phyloP scores from a whole-genome alignment of 1,139 yeast species.

The Arxiozyma slooffiae region DNA sequence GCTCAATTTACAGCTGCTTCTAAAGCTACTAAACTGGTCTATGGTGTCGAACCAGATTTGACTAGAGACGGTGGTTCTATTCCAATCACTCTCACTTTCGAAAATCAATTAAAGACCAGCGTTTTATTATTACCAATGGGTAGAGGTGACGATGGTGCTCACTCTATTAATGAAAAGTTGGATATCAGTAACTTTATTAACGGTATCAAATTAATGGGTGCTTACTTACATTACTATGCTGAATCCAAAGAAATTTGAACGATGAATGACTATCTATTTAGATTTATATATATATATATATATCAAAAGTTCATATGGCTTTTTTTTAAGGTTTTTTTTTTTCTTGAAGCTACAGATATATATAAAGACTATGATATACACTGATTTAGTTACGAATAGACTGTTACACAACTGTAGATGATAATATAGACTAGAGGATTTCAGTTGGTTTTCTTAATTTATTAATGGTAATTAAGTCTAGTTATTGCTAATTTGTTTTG shows the following conservation, averaged over 20 bases:
- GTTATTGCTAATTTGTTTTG: too few species aligned
- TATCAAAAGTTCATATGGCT: too few species aligned
- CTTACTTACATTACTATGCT: slow-evolving; percentile 82
- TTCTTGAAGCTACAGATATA: not conserved
- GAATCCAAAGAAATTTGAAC: slow-evolving; percentile 26
- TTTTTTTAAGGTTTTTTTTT: too few species aligned
- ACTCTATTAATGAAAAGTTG: slow-evolving; percentile 90
- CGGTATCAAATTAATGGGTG: slow-evolving; percentile 90
- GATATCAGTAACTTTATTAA: slow-evolving; percentile 81
- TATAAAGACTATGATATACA: not conserved
- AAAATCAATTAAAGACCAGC: slow-evolving; percentile 71
- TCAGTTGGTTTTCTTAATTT: too few species aligned
- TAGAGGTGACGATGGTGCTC: slow-evolving; percentile 98
- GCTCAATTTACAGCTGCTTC: slow-evolving; percentile 91
- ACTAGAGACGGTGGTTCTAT: slow-evolving; percentile 99
- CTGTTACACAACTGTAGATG: too few species aligned
- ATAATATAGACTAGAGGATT: too few species aligned
- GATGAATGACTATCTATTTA: not conserved
- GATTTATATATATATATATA: too few species aligned
- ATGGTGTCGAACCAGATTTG: slow-evolving; percentile 91
- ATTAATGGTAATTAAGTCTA: too few species aligned
- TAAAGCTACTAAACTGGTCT: slow-evolving; percentile 85
- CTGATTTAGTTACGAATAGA: not conserved
- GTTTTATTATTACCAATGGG: slow-evolving; percentile 94
- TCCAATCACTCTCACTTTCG: slow-evolving; percentile 90